Evolutionary conservation across 2,329 filamentous ascomycete species (phyloP).

Genomic region (Domatiomyces globalis): DNA sequence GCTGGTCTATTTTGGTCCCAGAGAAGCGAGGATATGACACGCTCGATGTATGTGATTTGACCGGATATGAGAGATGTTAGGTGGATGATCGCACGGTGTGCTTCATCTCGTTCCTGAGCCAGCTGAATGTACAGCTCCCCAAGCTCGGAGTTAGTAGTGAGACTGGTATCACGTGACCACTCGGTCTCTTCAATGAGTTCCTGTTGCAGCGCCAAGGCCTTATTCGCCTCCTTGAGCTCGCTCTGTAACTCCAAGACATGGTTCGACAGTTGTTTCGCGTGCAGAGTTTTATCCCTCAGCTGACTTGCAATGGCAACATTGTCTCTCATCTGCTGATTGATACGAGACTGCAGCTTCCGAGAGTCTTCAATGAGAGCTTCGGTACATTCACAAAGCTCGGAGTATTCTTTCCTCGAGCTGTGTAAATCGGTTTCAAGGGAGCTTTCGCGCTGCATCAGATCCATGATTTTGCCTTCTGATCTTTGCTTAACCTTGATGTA

Average conservation of each 20-base stretch:
- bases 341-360: conserved; percentile 94
- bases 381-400: conserved; percentile 98
- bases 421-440: conserved; percentile 93
- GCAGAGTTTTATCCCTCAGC: conserved; percentile 94
- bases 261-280: conserved; percentile 67
- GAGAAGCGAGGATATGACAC: conserved; percentile 78
- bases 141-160: conserved; percentile 71
- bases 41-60: conserved; percentile 96
- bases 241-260: conserved; percentile 91
- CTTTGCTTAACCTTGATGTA: conserved; percentile 98
- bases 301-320: conserved; percentile 77
- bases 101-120: conserved; percentile 66
- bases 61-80: conserved; percentile 86
- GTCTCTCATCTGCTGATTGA: conserved; percentile 92
- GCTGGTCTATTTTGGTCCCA: conserved; percentile 59
- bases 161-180: conserved; percentile 93
- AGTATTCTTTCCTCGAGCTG: conserved; percentile 97
- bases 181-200: conserved; percentile 96
- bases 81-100: conserved; percentile 89
- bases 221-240: conserved; percentile 90
- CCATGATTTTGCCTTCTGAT: conserved; percentile 90
- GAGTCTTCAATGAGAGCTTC: conserved; percentile 97
- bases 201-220: conserved; percentile 89
- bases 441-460: conserved; percentile 96
- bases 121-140: conserved; percentile 68